These are phyloP conservation scores for Rhynchosporium agropyri DNA, from an alignment of 2,329 filamentous ascomycete species.

Conservation along the genomic window DNA sequence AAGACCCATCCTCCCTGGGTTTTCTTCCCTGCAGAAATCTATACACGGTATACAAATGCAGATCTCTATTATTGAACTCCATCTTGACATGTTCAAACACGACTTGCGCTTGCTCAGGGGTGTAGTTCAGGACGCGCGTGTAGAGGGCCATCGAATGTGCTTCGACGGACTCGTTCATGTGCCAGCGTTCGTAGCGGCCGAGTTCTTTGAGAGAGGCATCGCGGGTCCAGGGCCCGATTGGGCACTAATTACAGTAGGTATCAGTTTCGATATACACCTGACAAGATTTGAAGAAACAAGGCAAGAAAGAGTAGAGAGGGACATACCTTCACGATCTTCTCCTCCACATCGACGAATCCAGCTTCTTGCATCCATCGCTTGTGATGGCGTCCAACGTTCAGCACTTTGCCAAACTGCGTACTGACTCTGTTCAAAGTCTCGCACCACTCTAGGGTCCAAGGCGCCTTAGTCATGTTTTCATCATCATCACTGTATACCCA, in stretches of 20 bases:
- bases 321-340: slow-evolving; percentile 25
- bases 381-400: slow-evolving; percentile 24
- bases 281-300: not conserved
- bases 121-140: slow-evolving; percentile 25
- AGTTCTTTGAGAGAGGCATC: slow-evolving; percentile 45
- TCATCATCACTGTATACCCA: slow-evolving; percentile 26
- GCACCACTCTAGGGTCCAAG: slow-evolving; percentile 23
- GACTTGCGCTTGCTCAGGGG: slow-evolving; percentile 22
- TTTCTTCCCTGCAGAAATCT: slow-evolving; percentile 37
- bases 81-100: slow-evolving; percentile 22
- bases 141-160: slow-evolving; percentile 26
- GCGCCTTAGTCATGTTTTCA: slow-evolving; percentile 11
- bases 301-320: not conserved
- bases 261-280: too few relatives aligned
- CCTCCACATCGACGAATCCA: slow-evolving; percentile 47
- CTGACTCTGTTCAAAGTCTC: slow-evolving; percentile 21
- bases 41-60: slow-evolving; percentile 27
- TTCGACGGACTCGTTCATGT: slow-evolving; percentile 27
- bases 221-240: slow-evolving; percentile 47
- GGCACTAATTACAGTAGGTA: slow-evolving; percentile 25
- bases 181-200: slow-evolving; percentile 35
- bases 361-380: slow-evolving; percentile 39
- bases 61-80: slow-evolving; percentile 24
- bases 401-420: slow-evolving; percentile 26
- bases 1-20: slow-evolving; percentile 21